Evolutionary conservation across 2,329 filamentous ascomycete genomes (phyloP).

Genomic region (Arthroderma sp.): DNA sequence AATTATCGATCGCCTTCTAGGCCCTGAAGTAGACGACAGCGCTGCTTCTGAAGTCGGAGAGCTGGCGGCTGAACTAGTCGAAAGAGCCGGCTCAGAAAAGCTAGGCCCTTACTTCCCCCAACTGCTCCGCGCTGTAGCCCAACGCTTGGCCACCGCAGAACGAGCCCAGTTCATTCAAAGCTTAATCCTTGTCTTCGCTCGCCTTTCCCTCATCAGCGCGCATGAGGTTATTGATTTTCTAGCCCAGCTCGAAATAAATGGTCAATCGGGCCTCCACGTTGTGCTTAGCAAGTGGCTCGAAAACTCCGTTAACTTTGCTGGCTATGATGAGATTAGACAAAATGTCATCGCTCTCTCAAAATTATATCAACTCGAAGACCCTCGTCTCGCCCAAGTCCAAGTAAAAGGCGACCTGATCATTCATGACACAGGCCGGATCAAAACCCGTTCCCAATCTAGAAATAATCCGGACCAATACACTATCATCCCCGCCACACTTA

Average conservation of each 20-base stretch:
- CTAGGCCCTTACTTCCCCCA: slow-evolving; percentile 83
- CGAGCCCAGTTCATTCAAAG: slow-evolving; percentile 89
- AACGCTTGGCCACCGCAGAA: slow-evolving; percentile 66
- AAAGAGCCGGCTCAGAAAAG: slow-evolving; percentile 83
- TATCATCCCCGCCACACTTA: slow-evolving; percentile 72
- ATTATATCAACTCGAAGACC: slow-evolving; percentile 74
- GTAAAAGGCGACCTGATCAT: slow-evolving; percentile 90
- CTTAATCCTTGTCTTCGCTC: slow-evolving; percentile 85
- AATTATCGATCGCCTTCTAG: slow-evolving; percentile 82
- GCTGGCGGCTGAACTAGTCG: slow-evolving; percentile 83
- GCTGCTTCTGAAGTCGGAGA: slow-evolving; percentile 93
- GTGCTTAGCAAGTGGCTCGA: slow-evolving; percentile 94
- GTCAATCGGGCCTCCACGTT: slow-evolving; percentile 65
- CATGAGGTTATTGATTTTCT: slow-evolving; percentile 88
- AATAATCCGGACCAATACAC: slow-evolving; percentile 85
- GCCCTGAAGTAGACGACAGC: slow-evolving; percentile 74
- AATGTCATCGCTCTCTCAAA: slow-evolving; percentile 92
- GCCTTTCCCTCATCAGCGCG: slow-evolving; percentile 71
- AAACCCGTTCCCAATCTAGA: slow-evolving; percentile 83
- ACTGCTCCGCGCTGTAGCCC: slow-evolving; percentile 77
- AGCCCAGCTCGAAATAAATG: slow-evolving; percentile 65
- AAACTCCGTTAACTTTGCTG: slow-evolving; percentile 93
- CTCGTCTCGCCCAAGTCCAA: slow-evolving; percentile 60
- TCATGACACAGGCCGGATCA: slow-evolving; percentile 65
- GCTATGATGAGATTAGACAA: slow-evolving; percentile 92